A percentile compares a stretch with the other conserved stretches of the same genome.
Conservation (phyloP, 345 rosid genomes). For the Eucalyptus sideroxylon region DNA sequence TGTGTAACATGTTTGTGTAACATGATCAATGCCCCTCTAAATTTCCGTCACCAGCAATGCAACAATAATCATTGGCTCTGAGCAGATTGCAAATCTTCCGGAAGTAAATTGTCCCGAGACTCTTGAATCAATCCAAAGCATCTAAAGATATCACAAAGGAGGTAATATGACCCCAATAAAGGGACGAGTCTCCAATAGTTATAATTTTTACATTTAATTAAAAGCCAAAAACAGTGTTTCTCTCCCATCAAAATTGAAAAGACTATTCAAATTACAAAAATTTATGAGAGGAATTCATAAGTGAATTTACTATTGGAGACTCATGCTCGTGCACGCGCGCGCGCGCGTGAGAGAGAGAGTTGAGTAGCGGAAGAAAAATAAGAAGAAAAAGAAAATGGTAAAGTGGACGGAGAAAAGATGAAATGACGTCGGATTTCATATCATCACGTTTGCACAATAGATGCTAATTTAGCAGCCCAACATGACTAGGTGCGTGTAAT, state of each 20-base stretch:
- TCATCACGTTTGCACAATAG: neutral
- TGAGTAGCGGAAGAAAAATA: too few species aligned
- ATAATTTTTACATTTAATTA: too few species aligned
- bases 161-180: too few species aligned
- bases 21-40: neutral
- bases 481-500: neutral
- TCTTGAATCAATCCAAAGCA: too few species aligned
- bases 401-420: neutral
- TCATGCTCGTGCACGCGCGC: neutral
- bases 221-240: too few species aligned
- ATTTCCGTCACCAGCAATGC: neutral
- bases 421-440: neutral
- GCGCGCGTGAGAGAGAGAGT: neutral
- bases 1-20: rapidly evolving
- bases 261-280: too few species aligned
- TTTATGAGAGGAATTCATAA: too few species aligned
- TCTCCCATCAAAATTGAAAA: too few species aligned
- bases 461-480: neutral
- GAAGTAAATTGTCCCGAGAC: too few species aligned
- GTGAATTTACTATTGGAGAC: neutral
- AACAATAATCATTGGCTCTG: neutral
- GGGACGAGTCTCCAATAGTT: too few species aligned
- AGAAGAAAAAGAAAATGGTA: too few species aligned
- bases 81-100: rapidly evolving
- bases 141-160: too few species aligned